These are phyloP conservation scores for Pseudoneurospora amorphoporcata DNA, from an alignment of 495 filamentous ascomycete genomes.

Conservation along the genomic window DNA sequence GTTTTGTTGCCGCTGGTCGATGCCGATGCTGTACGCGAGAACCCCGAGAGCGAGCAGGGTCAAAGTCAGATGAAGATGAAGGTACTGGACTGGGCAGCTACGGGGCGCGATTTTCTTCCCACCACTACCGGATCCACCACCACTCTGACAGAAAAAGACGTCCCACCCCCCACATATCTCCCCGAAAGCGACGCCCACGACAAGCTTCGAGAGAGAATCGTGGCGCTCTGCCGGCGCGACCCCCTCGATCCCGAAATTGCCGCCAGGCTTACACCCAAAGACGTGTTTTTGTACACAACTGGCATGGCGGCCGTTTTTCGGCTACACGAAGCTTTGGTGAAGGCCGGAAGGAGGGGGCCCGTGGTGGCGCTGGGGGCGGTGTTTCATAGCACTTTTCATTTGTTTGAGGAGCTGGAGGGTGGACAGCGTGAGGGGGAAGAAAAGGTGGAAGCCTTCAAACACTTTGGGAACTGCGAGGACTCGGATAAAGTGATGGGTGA, in stretches of 20 bases:
- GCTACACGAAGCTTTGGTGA: slow-evolving; percentile 9
- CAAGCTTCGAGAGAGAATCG: slow-evolving; percentile 24
- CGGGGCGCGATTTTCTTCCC: neutral
- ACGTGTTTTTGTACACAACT: slow-evolving; percentile 35
- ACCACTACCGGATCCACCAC: neutral
- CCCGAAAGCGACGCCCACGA: slow-evolving; percentile 17
- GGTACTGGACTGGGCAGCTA: slow-evolving; percentile 12
- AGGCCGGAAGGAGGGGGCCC: slow-evolving; percentile 7
- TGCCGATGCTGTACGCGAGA: too few species aligned
- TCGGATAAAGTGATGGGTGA: slow-evolving; percentile 26
- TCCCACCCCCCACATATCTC: slow-evolving; percentile 12
- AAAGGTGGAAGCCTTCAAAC: slow-evolving; percentile 18
- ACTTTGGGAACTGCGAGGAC: slow-evolving; percentile 23
- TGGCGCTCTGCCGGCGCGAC: slow-evolving; percentile 21
- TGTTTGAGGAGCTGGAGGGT: slow-evolving; percentile 21
- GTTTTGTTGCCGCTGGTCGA: slow-evolving; percentile 17
- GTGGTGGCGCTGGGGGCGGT: slow-evolving; percentile 25
- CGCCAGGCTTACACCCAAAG: slow-evolving; percentile 9
- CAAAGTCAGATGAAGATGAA: slow-evolving; percentile 10
- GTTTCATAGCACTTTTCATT: slow-evolving; percentile 25
- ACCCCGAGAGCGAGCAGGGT: too few species aligned
- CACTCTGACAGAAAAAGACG: neutral
- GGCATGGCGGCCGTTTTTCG: slow-evolving; percentile 37
- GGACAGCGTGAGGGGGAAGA: neutral
- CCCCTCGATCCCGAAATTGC: slow-evolving; percentile 7